A percentile compares a stretch with the other conserved stretches of the same genome.
Evolutionary conservation across 2,329 filamentous ascomycete species (phyloP).

Genomic region (Nemania sp.): DNA sequence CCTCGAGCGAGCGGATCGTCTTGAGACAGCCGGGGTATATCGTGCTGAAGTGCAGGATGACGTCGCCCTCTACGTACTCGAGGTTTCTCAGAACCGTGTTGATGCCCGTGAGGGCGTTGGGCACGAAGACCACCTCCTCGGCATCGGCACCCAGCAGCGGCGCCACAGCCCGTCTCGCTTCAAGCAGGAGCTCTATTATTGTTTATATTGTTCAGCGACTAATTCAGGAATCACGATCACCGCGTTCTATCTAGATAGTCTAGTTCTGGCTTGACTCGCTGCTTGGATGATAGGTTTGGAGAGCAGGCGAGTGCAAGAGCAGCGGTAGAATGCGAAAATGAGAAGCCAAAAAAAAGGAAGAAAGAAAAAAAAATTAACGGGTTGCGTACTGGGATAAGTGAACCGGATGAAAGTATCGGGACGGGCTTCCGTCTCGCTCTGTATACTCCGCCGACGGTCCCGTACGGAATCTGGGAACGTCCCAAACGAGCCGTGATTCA

Average conservation of each 20-base stretch:
- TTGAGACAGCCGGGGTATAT: conserved; percentile 71
- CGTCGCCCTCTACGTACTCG: conserved; percentile 61
- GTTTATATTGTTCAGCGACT: no score
- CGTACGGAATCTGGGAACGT: conserved; percentile 63
- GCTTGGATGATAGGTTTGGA: not conserved
- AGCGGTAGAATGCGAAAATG: no score
- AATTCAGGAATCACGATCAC: not conserved
- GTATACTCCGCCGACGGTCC: conserved; percentile 55
- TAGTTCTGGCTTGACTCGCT: not conserved
- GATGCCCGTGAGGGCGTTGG: conserved; percentile 71
- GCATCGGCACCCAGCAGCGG: conserved; percentile 62
- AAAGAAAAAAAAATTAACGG: not conserved
- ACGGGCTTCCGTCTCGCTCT: conserved; percentile 60
- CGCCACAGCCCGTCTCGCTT: conserved; percentile 62
- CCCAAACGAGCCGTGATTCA: conserved; percentile 66
- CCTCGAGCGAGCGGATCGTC: conserved; percentile 62
- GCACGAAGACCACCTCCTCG: conserved; percentile 67
- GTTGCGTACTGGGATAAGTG: conserved; percentile 49
- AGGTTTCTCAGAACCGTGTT: conserved; percentile 72
- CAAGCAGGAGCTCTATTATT: conserved; percentile 50
- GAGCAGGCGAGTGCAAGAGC: not conserved
- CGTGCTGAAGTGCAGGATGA: conserved; percentile 69
- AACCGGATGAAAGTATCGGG: conserved; percentile 71
- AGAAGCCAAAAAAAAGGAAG: not conserved
- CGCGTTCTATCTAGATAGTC: not conserved